These are phyloP conservation scores for Colletotrichum theobromicola DNA, from an alignment of 2,329 filamentous ascomycete genomes.

Conservation along the genomic window DNA sequence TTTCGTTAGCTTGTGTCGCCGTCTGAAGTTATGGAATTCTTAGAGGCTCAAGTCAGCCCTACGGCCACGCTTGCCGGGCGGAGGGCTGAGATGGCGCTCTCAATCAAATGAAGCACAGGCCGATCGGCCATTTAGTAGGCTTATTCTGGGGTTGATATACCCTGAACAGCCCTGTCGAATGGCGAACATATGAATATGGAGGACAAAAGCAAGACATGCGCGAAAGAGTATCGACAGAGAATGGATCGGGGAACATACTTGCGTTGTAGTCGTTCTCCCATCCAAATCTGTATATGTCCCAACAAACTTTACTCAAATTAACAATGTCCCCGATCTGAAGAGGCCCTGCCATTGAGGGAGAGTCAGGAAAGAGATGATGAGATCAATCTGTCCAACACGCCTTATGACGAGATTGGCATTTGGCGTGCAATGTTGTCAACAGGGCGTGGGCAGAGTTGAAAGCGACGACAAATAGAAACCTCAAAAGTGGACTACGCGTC, in stretches of 20 bases:
- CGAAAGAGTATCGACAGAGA: neutral
- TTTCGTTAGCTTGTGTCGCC: neutral
- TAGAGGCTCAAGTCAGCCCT: neutral
- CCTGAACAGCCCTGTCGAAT: neutral
- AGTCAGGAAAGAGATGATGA: neutral
- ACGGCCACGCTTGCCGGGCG: neutral
- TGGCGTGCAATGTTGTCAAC: neutral
- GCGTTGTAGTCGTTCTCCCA: conserved; percentile 37
- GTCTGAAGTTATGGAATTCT: neutral
- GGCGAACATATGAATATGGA: neutral
- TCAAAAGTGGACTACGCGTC: conserved; percentile 3
- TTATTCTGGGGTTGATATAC: neutral
- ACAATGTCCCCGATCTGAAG: conserved; percentile 35
- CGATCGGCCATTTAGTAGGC: neutral
- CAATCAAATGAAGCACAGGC: neutral
- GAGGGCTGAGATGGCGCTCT: neutral
- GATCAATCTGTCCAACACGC: neutral
- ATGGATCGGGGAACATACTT: conserved; percentile 23
- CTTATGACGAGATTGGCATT: conserved; percentile 4
- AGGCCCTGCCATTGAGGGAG: conserved; percentile 12
- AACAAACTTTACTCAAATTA: conserved; percentile 34
- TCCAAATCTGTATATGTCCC: conserved; percentile 35
- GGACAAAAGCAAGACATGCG: neutral
- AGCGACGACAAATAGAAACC: conserved; percentile 3
- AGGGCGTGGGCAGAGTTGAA: neutral